A percentile compares a stretch with the other conserved stretches of the same genome.
Evolutionary conservation across 2,329 filamentous ascomycete genomes (phyloP).

Genomic region (Aspergillus luchuensis): DNA sequence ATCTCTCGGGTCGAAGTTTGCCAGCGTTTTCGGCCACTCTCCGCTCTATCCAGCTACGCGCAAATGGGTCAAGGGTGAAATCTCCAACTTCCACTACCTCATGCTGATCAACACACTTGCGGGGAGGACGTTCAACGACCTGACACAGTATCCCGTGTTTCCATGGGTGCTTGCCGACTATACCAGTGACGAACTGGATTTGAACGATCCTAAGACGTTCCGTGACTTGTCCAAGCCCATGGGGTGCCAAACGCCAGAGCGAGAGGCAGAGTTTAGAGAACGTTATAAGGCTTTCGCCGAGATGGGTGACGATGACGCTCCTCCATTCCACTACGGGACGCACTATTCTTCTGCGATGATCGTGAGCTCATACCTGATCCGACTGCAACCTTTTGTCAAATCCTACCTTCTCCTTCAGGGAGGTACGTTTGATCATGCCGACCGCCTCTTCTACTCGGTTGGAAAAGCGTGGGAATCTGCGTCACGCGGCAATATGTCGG

Average conservation of each 20-base stretch:
- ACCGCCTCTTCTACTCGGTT: constrained; percentile 92
- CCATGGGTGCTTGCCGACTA: constrained; percentile 97
- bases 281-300: constrained; percentile 86
- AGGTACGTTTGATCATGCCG: constrained; percentile 94
- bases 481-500: constrained; percentile 85
- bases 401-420: constrained; percentile 93
- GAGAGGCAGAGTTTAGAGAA: constrained; percentile 78
- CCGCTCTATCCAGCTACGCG: constrained; percentile 82
- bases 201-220: constrained; percentile 81
- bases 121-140: constrained; percentile 92
- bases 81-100: constrained; percentile 97
- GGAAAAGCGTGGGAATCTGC: constrained; percentile 89
- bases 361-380: constrained; percentile 92
- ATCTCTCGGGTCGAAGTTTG: constrained; percentile 82
- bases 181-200: constrained; percentile 85
- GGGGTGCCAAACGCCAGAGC: constrained; percentile 79
- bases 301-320: constrained; percentile 73
- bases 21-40: constrained; percentile 84
- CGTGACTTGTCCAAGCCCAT: constrained; percentile 93
- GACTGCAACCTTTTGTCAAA: constrained; percentile 92
- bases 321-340: constrained; percentile 95
- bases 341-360: constrained; percentile 99
- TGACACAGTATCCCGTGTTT: constrained; percentile 97
- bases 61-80: constrained; percentile 89
- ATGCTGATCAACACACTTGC: constrained; percentile 99